phyloP scores from a whole-genome alignment of 2,329 filamentous ascomycete genomes.

The Trichoderma citrinoviride region DNA sequence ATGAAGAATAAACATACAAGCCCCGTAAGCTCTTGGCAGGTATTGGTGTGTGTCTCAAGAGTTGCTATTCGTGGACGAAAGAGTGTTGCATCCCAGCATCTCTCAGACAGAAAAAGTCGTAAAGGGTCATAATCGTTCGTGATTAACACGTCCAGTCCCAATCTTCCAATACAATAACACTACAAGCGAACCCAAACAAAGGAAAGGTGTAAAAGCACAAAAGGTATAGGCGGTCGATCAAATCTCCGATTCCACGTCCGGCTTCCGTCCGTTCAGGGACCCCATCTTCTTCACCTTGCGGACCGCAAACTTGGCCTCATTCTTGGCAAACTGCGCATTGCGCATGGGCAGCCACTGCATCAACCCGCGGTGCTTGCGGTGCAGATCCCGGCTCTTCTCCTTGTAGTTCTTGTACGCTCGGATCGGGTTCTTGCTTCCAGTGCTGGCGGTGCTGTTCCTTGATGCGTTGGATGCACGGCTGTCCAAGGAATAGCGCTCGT shows the following conservation, averaged over 20 bases:
- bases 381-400: constrained; percentile 68
- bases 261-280: constrained; percentile 75
- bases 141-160: not conserved
- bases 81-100: not conserved
- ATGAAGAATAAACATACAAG: not conserved
- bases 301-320: constrained; percentile 78
- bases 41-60: not conserved
- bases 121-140: not conserved
- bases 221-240: constrained; percentile 32
- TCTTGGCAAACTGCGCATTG: constrained; percentile 81
- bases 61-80: not conserved
- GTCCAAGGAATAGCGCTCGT: constrained; percentile 40
- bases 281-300: constrained; percentile 74
- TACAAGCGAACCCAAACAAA: not conserved
- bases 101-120: not conserved
- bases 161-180: not conserved
- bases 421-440: constrained; percentile 51
- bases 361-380: constrained; percentile 80
- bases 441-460: constrained; percentile 31
- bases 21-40: not conserved
- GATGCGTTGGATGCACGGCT: constrained; percentile 31
- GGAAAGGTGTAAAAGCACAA: not conserved
- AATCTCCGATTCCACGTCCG: constrained; percentile 80
- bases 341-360: constrained; percentile 96
- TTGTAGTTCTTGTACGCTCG: constrained; percentile 62